Conservation (phyloP, 441 rosid species). For the Populus hybrid region DNA sequence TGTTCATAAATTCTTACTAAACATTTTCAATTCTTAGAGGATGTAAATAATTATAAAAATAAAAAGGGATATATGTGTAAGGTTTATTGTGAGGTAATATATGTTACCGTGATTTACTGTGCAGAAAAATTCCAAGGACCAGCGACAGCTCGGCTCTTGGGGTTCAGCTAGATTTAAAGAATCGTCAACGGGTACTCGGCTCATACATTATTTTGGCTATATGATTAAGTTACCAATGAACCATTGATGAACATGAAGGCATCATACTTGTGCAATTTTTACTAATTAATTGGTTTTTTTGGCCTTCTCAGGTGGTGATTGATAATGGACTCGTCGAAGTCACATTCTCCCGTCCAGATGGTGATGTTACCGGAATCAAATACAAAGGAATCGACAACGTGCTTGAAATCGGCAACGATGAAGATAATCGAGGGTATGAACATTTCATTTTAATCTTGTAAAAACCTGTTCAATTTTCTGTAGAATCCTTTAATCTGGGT, state of each 20-base stretch:
- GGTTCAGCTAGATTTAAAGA: conserved; percentile 16
- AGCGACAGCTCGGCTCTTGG: neutral
- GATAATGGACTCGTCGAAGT: conserved; percentile 52
- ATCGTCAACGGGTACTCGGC: conserved; percentile 15
- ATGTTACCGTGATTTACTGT: neutral
- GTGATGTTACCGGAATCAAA: conserved; percentile 42
- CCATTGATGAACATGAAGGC: neutral
- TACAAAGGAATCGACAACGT: conserved; percentile 47
- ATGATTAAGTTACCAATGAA: too few relatives aligned
- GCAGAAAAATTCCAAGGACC: conserved; percentile 20
- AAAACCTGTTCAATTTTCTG: neutral
- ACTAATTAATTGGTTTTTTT: neutral
- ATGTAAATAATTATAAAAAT: too few relatives aligned
- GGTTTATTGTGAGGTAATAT: neutral
- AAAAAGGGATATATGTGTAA: too few relatives aligned
- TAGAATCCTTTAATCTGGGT: neutral
- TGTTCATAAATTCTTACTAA: too few relatives aligned
- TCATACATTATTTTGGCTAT: neutral
- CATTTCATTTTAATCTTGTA: neutral
- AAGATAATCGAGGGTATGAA: conserved; percentile 41
- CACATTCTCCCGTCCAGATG: conserved; percentile 46
- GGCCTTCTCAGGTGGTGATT: conserved; percentile 43
- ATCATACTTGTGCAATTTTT: neutral
- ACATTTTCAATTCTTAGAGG: too few relatives aligned
- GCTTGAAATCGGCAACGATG: conserved; percentile 28